Evolutionary conservation across 495 filamentous ascomycete genomes (phyloP).

Genomic region (Penicillium coffeae): DNA sequence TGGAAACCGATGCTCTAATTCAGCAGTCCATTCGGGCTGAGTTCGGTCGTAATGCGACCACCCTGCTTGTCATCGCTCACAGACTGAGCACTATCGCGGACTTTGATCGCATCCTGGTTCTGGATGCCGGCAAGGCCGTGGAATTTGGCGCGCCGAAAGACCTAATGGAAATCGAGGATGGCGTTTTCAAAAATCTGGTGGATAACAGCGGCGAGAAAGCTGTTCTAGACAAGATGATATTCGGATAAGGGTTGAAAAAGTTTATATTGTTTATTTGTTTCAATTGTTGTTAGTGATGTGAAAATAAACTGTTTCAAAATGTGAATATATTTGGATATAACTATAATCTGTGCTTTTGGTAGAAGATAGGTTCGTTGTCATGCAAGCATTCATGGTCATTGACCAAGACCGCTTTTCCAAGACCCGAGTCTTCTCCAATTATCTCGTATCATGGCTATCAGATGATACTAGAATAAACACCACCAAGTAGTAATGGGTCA

Average conservation of each 20-base stretch:
- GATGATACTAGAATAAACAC: conserved; percentile 27
- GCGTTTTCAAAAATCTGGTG: conserved; percentile 69
- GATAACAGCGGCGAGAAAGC: conserved; percentile 70
- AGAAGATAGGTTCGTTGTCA: conserved; percentile 12
- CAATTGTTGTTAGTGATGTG: not conserved
- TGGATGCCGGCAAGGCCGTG: conserved; percentile 69
- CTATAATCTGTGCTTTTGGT: not conserved
- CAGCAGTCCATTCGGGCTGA: conserved; percentile 78
- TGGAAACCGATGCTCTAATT: conserved; percentile 78
- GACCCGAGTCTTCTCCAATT: conserved; percentile 1
- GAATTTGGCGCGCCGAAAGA: conserved; percentile 71
- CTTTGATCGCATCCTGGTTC: conserved; percentile 79
- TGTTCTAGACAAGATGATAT: conserved; percentile 53
- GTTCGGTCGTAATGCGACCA: conserved; percentile 64
- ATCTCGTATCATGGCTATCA: conserved; percentile 4
- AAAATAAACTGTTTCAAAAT: conserved; percentile 5
- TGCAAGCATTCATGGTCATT: not conserved
- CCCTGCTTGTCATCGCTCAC: conserved; percentile 84
- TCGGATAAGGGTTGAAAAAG: conserved; percentile 6
- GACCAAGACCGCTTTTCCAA: conserved; percentile 6
- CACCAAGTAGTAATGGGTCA: conserved; percentile 58
- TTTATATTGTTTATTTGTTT: not conserved
- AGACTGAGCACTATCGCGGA: conserved; percentile 81
- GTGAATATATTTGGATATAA: not conserved
- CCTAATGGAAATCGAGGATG: conserved; percentile 54